Evolutionary conservation across 2,329 filamentous ascomycete species (phyloP).

Genomic region (Ambrosiella xylebori): DNA sequence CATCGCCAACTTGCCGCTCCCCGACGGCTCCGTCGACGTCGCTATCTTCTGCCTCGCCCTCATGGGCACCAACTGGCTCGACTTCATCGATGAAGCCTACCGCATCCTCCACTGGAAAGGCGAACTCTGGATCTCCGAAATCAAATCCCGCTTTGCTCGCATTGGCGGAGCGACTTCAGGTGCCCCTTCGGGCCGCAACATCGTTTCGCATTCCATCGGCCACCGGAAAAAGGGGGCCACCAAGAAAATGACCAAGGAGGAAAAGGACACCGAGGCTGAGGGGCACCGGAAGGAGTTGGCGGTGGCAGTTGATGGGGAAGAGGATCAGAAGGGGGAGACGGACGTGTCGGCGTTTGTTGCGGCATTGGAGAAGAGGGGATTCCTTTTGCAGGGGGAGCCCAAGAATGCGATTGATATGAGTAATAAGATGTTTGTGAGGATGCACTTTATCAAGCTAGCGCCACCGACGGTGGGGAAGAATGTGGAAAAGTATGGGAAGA

Average conservation of each 20-base stretch:
- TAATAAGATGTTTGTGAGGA: slow-evolving; percentile 97
- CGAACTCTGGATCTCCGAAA: slow-evolving; percentile 93
- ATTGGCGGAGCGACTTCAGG: slow-evolving; percentile 31
- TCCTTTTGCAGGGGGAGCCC: slow-evolving; percentile 53
- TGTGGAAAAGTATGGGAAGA: slow-evolving; percentile 40
- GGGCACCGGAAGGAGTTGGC: slow-evolving; percentile 40
- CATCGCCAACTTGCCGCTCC: slow-evolving; percentile 65
- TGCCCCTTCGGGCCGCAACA: slow-evolving; percentile 18
- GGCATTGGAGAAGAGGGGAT: slow-evolving; percentile 63
- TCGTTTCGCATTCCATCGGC: slow-evolving; percentile 54
- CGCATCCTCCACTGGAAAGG: slow-evolving; percentile 82
- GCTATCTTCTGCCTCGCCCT: slow-evolving; percentile 90
- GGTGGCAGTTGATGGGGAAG: slow-evolving; percentile 52
- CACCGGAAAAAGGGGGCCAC: slow-evolving; percentile 38
- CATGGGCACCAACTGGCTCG: slow-evolving; percentile 98
- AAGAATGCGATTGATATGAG: slow-evolving; percentile 54
- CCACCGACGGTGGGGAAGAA: slow-evolving; percentile 62
- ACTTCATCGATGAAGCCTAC: slow-evolving; percentile 92
- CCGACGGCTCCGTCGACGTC: slow-evolving; percentile 61
- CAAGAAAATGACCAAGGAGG: slow-evolving; percentile 23
- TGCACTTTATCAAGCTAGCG: slow-evolving; percentile 82
- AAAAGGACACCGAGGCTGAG: slow-evolving; percentile 29
- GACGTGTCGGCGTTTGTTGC: slow-evolving; percentile 79
- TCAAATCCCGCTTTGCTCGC: slow-evolving; percentile 65
- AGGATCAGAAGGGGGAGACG: slow-evolving; percentile 51